Evolutionary conservation across 768 basidiomycete species (phyloP).

Genomic region (Tulasnella calospora): DNA sequence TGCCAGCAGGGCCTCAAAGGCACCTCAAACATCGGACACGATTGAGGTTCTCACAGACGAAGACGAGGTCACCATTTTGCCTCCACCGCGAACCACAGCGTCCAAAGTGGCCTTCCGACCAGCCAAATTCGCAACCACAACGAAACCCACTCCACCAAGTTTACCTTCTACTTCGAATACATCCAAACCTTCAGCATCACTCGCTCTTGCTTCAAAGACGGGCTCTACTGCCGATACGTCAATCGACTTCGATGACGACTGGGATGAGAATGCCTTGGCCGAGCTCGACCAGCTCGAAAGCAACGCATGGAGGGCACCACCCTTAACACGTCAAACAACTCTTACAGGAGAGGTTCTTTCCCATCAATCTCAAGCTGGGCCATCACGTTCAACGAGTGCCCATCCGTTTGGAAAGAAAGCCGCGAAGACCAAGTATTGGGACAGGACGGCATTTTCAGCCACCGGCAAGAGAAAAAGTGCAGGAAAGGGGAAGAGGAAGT

Average conservation of each 20-base stretch:
- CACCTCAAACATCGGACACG: background rate
- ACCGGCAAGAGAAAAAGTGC: slow-evolving; percentile 59
- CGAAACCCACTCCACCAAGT: slow-evolving; percentile 31
- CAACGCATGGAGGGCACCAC: background rate
- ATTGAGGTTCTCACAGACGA: background rate
- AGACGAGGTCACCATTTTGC: background rate
- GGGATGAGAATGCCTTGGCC: slow-evolving; percentile 40
- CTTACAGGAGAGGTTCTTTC: slow-evolving; percentile 19
- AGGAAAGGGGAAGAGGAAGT: slow-evolving; percentile 47
- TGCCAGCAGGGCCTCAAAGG: background rate
- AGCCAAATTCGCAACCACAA: slow-evolving; percentile 29
- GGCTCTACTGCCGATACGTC: background rate
- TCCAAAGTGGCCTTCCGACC: slow-evolving; percentile 13
- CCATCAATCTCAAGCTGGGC: background rate
- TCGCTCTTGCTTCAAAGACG: background rate
- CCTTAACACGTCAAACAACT: slow-evolving; percentile 16
- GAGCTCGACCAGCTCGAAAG: slow-evolving; percentile 25
- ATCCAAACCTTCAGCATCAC: background rate
- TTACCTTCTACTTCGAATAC: slow-evolving; percentile 16
- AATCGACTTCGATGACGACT: slow-evolving; percentile 43
- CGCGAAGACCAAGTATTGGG: slow-evolving; percentile 78
- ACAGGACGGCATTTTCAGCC: slow-evolving; percentile 82
- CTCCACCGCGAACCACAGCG: background rate
- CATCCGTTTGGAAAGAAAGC: slow-evolving; percentile 50
- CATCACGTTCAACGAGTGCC: background rate